Evolutionary conservation across 331 rosid genomes (phyloP).

Genomic region (Quercus phellos): DNA sequence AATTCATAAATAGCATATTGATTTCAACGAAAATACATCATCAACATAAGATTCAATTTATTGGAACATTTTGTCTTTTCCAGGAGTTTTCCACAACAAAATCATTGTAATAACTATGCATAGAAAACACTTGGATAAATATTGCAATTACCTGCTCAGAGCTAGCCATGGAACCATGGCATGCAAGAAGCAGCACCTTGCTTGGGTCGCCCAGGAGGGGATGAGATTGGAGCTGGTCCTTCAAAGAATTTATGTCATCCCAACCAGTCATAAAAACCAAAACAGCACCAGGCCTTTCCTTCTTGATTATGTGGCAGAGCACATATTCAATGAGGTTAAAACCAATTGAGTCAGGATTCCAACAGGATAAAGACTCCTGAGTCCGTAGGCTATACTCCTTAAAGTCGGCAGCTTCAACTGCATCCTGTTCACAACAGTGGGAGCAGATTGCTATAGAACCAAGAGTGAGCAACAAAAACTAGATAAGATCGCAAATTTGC

Average conservation of each 20-base stretch:
- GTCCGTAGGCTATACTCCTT: slow-evolving; percentile 62
- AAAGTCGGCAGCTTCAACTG: slow-evolving; percentile 69
- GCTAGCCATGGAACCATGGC: slow-evolving; percentile 67
- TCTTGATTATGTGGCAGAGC: slow-evolving; percentile 40
- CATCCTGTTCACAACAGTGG: slow-evolving; percentile 51
- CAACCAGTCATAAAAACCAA: slow-evolving; percentile 65
- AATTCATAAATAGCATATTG: background rate
- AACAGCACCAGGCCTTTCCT: slow-evolving; percentile 54
- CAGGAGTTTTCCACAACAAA: background rate
- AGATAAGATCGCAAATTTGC: background rate
- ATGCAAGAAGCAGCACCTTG: slow-evolving; percentile 51
- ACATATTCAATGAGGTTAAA: slow-evolving; percentile 51
- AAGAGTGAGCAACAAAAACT: background rate
- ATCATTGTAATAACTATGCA: background rate
- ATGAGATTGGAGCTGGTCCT: slow-evolving; percentile 53
- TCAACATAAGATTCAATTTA: background rate
- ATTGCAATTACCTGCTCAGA: slow-evolving; percentile 72
- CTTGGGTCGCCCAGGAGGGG: slow-evolving; percentile 57
- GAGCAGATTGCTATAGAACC: background rate
- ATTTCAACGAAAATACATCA: slow-evolving; percentile 12
- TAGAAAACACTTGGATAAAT: background rate
- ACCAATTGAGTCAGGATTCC: slow-evolving; percentile 62
- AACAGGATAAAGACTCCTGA: slow-evolving; percentile 48
- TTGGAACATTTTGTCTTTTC: background rate
- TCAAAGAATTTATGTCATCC: slow-evolving; percentile 57